These are phyloP conservation scores for Beta lomatogona DNA, from an alignment of 179 eudicot species.

Conservation along the genomic window DNA sequence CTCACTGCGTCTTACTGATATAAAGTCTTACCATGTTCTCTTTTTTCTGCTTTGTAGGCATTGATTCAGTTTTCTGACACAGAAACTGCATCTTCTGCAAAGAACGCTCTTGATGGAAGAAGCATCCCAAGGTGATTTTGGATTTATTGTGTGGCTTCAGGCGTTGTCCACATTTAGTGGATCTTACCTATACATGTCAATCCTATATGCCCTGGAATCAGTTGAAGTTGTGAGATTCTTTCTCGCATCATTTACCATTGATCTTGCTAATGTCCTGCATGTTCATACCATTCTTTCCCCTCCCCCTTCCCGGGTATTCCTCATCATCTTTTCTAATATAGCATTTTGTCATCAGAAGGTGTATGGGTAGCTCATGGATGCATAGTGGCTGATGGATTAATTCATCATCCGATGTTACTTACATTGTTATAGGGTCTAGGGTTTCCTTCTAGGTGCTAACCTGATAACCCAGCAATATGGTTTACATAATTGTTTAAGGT, in stretches of 20 bases:
- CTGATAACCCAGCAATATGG: not conserved
- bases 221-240: conserved; percentile 44
- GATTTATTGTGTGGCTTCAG: conserved; percentile 43
- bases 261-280: conserved; percentile 3
- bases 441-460: not conserved
- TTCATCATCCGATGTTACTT: not conserved
- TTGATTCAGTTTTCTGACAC: conserved; percentile 93
- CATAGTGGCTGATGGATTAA: not conserved
- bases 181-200: conserved; percentile 42
- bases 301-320: not conserved
- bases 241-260: conserved; percentile 21
- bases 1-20: not conserved
- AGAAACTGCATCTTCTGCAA: conserved; percentile 90
- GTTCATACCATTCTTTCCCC: not conserved
- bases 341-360: too few species aligned
- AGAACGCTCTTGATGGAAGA: conserved; percentile 96
- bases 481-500: not conserved
- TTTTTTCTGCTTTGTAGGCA: conserved; percentile 54
- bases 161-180: conserved; percentile 37
- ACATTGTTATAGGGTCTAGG: not conserved
- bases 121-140: conserved; percentile 93
- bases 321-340: too few species aligned
- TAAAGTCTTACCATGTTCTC: conserved; percentile 9
- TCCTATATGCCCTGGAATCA: conserved; percentile 44
- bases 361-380: not conserved